phyloP scores from a whole-genome alignment of 495 filamentous ascomycete genomes.

The Sporormia fimetaria region DNA sequence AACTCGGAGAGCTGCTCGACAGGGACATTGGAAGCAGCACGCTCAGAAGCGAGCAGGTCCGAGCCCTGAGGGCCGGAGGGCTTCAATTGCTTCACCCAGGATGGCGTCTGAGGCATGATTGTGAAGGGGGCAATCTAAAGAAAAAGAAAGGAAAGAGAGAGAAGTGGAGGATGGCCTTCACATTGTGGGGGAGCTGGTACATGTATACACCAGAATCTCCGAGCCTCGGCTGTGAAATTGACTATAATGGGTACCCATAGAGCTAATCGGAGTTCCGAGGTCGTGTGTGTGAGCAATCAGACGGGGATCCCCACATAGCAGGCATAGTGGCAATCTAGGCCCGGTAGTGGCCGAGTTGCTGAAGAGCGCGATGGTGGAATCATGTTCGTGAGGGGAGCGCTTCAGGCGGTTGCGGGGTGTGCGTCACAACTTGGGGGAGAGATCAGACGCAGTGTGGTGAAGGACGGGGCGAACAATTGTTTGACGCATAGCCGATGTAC shows the following conservation, averaged over 20 bases:
- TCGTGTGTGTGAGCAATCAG: too few relatives aligned
- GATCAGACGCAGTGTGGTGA: too few relatives aligned
- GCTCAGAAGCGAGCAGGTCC: constrained; percentile 49
- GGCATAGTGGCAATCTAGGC: too few relatives aligned
- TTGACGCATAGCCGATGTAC: too few relatives aligned
- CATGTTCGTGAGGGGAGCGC: too few relatives aligned
- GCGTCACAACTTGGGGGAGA: too few relatives aligned
- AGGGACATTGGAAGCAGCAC: constrained; percentile 46
- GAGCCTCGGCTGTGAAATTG: constrained; percentile 8
- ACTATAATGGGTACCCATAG: neutral
- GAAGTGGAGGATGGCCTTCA: neutral
- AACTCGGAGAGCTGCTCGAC: constrained; percentile 50
- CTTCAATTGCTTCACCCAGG: constrained; percentile 55
- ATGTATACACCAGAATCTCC: too few relatives aligned
- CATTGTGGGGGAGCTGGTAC: neutral
- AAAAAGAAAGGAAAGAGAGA: neutral
- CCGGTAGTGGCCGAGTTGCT: too few relatives aligned
- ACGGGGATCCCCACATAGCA: neutral
- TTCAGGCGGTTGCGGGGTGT: too few relatives aligned
- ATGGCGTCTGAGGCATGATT: constrained; percentile 38
- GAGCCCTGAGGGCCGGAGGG: constrained; percentile 49
- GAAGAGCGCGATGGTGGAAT: too few relatives aligned
- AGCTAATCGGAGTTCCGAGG: constrained; percentile 9
- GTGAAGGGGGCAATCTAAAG: neutral
- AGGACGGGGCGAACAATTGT: too few relatives aligned